These are phyloP conservation scores for Russula lepida DNA, from an alignment of 768 basidiomycete genomes.

Conservation along the genomic window DNA sequence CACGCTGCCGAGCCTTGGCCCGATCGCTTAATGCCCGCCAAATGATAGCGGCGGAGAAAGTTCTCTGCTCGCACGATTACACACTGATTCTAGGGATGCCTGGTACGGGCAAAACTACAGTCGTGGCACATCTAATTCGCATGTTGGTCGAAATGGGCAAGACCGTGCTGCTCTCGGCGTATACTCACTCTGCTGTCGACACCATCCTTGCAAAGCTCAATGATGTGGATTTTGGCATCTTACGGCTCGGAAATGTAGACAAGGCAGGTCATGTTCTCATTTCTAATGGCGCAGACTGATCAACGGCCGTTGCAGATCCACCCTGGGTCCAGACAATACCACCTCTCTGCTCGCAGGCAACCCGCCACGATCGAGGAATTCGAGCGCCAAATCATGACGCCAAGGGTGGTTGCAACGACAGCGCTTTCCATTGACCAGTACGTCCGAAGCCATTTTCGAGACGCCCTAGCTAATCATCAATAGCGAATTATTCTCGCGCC, in stretches of 20 bases:
- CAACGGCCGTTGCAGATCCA: conserved; percentile 51
- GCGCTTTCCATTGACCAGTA: conserved; percentile 93
- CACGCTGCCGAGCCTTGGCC: conserved; percentile 8
- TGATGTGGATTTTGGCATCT: conserved; percentile 55
- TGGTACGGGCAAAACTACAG: conserved; percentile 95
- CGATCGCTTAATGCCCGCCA: conserved; percentile 63
- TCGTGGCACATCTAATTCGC: conserved; percentile 82
- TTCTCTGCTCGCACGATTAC: conserved; percentile 77
- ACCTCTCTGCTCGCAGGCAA: conserved; percentile 46
- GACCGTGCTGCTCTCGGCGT: conserved; percentile 81
- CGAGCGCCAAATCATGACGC: conserved; percentile 73
- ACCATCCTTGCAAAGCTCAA: conserved; percentile 85
- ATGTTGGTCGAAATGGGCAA: conserved; percentile 73
- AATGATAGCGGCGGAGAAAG: conserved; percentile 58
- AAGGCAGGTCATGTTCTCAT: conserved; percentile 46
- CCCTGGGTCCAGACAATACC: conserved; percentile 66
- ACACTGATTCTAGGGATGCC: conserved; percentile 95
- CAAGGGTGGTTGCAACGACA: conserved; percentile 93
- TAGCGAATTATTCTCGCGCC: conserved; percentile 76
- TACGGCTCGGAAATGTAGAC: conserved; percentile 85
- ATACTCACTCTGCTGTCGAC: conserved; percentile 98
- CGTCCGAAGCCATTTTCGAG: conserved; percentile 27
- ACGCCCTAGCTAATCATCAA: not conserved
- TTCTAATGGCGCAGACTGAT: not conserved
- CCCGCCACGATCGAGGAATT: conserved; percentile 72